Evolutionary conservation across 106 monocot genomes (phyloP).

Genomic region (Dendrobium chrysotoxum): DNA sequence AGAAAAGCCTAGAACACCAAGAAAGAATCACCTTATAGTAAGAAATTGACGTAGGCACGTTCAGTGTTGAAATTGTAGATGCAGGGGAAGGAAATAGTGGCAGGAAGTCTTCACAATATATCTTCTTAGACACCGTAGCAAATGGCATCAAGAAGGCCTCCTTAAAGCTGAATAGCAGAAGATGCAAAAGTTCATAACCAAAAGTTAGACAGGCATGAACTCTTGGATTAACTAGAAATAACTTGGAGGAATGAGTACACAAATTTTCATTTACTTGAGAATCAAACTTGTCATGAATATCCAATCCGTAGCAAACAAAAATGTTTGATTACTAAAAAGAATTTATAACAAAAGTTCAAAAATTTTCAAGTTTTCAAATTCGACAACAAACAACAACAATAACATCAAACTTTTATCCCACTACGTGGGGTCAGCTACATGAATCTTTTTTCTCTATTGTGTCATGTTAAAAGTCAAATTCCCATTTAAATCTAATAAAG

Average conservation of each 20-base stretch:
- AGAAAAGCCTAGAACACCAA: not conserved
- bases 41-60: slow-evolving; percentile 41
- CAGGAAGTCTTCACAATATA: slow-evolving; percentile 57
- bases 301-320: not conserved
- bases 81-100: slow-evolving; percentile 53
- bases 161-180: slow-evolving; percentile 58
- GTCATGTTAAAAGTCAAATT: too few relatives aligned
- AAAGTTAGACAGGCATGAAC: not conserved
- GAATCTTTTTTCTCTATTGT: too few relatives aligned
- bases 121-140: slow-evolving; percentile 60
- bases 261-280: not conserved
- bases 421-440: too few relatives aligned
- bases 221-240: not conserved
- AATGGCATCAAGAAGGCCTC: slow-evolving; percentile 82
- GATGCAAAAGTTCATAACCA: slow-evolving; percentile 1
- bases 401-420: too few relatives aligned
- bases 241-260: not conserved
- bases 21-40: slow-evolving; percentile 41
- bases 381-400: too few relatives aligned
- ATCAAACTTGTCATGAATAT: slow-evolving; percentile 1
- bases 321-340: not conserved
- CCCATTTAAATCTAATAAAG: too few relatives aligned
- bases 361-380: too few relatives aligned
- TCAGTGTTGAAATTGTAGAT: slow-evolving; percentile 14
- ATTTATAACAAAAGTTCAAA: not conserved